Base-by-base conservation (phyloP, 2,329 filamentous ascomycete genomes). In the Pseudogymnoascus sp. region DNA sequence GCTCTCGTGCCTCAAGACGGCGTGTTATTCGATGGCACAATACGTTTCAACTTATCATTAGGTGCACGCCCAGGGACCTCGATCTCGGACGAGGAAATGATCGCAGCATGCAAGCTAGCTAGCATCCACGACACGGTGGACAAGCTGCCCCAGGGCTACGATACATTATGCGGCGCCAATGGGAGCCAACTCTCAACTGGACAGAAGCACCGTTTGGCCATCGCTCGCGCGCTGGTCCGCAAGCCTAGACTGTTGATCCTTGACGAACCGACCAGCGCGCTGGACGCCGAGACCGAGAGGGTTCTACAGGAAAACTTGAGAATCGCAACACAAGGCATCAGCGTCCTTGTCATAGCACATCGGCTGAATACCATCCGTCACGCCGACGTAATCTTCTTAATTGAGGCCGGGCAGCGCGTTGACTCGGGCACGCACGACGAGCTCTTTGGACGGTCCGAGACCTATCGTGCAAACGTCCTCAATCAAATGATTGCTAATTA, bases 131-230 rank as follows among this genome's bases (percentile, higher is more conserved):
- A 95, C 66, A 97, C 97, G 71, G 87, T 97, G 66, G 82, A 78
- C 7, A 75, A 81, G 12, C 81, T 97, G 1, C 91, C 92, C 0
- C 87, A 96, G 64, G 89, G 89, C 2, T 97, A 96, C 69, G 83
- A 95, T 65, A 97, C 93, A 0, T 86, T 93, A 65, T 92, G 97
- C 12, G 93, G 93, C 58, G 90, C 96, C 73, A 87, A 92, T 64
- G 93, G 92, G 3, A 94, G 96, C 71, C 77, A 96, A 57, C 80
- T 97, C 9, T 95, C 90, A 59, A 93, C 93, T 71, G 93, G 93
- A 16, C 93, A 97, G 74, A 96, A 96, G 74, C 92, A 97, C 74
- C 89, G 92, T 65, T 92, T 97, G 69, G 91, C 92, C 12, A 96
- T 96, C 62, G 87, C 88, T 0, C 79, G 88, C 3, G 87, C 88